Evolutionary conservation across 78 protist genomes (phyloP).

Genomic region (Monocercomonoides exilis): DNA sequence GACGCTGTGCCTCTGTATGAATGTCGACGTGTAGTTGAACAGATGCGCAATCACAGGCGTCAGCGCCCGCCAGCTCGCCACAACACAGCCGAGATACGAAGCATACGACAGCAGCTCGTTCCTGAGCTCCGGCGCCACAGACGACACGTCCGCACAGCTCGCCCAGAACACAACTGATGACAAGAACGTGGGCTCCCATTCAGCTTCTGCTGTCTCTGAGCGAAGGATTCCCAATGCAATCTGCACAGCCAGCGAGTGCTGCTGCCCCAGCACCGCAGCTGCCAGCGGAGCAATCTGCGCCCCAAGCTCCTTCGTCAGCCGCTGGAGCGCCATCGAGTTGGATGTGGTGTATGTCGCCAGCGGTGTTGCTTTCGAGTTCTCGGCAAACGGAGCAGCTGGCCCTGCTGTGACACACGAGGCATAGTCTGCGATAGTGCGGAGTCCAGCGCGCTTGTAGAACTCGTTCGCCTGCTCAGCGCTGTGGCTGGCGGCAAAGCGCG

Average conservation of each 20-base stretch:
- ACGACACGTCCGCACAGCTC: neutral
- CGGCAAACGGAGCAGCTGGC: neutral
- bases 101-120: neutral
- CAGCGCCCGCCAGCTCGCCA: neutral
- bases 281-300: neutral
- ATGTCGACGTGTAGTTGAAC: neutral
- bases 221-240: neutral
- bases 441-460: neutral
- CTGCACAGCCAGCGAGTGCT: neutral
- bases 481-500: neutral
- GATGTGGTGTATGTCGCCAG: neutral
- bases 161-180: neutral
- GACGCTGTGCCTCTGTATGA: neutral
- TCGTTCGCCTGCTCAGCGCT: neutral
- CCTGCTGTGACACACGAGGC: neutral
- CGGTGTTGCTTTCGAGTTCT: neutral
- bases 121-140: neutral
- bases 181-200: neutral
- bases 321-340: neutral
- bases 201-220: neutral
- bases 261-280: neutral
- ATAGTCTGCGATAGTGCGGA: neutral
- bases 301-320: neutral
- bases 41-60: slow-evolving; percentile 1
- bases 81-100: neutral